A percentile compares a stretch with the other conserved stretches of the same genome.
These are phyloP conservation scores for Emergomyces orientalis DNA, from an alignment of 2,329 filamentous ascomycete genomes.

Conservation along the genomic window DNA sequence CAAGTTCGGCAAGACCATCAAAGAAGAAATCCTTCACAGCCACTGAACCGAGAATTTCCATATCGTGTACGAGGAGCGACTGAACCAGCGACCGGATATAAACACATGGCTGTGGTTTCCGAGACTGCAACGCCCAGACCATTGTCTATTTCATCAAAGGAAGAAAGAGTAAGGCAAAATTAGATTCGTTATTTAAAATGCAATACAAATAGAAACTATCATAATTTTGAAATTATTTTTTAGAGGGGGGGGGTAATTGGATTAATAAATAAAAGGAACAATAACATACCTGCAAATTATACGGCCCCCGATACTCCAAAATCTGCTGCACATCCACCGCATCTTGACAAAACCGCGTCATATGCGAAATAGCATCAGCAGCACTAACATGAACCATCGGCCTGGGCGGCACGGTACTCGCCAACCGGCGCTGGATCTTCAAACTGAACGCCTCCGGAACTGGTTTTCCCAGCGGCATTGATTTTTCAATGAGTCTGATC, in stretches of 20 bases:
- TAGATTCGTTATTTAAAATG: background rate
- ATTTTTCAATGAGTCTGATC: constrained; percentile 50
- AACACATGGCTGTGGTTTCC: constrained; percentile 71
- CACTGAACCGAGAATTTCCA: constrained; percentile 57
- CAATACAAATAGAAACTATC: background rate
- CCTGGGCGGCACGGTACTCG: constrained; percentile 85
- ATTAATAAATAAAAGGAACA: background rate
- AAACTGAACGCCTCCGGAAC: constrained; percentile 76
- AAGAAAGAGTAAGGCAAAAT: background rate
- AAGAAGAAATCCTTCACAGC: constrained; percentile 68
- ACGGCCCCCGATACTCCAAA: constrained; percentile 57
- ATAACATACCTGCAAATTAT: constrained; percentile 56
- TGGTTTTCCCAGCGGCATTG: constrained; percentile 52
- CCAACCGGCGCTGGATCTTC: constrained; percentile 82
- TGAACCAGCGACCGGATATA: constrained; percentile 76
- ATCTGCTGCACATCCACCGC: constrained; percentile 59
- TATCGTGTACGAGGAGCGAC: constrained; percentile 63
- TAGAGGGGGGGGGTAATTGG: too few relatives aligned
- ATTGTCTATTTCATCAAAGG: constrained; percentile 6
- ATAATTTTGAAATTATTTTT: background rate
- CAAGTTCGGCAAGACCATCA: constrained; percentile 67
- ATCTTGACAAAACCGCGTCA: constrained; percentile 63
- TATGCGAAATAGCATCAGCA: constrained; percentile 59
- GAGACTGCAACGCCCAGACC: constrained; percentile 35
- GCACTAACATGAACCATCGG: constrained; percentile 74